Base-by-base conservation (phyloP, 2,329 filamentous ascomycete species). In the Fusarium nelsonii region DNA sequence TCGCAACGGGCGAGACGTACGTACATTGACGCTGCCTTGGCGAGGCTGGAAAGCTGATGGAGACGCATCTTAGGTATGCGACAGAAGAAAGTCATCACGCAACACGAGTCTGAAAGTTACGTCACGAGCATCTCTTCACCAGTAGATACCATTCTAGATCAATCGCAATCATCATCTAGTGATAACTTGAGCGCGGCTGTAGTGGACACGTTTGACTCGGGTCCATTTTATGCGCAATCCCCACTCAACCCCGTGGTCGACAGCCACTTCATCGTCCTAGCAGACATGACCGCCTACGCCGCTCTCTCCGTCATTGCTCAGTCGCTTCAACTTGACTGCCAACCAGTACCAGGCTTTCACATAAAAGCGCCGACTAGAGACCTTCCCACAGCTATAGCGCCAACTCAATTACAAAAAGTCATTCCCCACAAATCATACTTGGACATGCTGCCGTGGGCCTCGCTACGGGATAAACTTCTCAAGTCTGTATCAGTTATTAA, bases 1-100 rank as follows among this genome's bases (percentile, higher is more conserved):
- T 59, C 68, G 2, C 68, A 71, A 8, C 40, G 68, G 18, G 68
- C 68, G 1, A 56, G 68, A 18, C 54, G 68, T 70, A 48, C 15
- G 63, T 65, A 37, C 11, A 49, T 3, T 1, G 9, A 8, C 16
- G 4, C 11, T 26, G 8, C 2, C 1, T 12, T 2, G 3, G 1
- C 0, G 4, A 11, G 4, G 5, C 0, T 4, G 3, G 3, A 23
- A 23, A 6, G 14, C 58, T 60, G 2, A 60, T 9, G 2, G 1
- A 2, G 2, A 1, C 3, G 1, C 0, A 43, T 23, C 23, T 23
- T 23, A 46, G 58, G 15, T 45, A 28, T 11, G 20, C 8, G 57
- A 1, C 44, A 16, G 8, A 53, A 45, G 28, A 41, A 30, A 39
- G 7, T 3, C 6, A 6, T 15, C 4, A 26, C 6, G 0, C 18